A percentile compares a stretch with the other conserved stretches of the same genome.
phyloP scores from a whole-genome alignment of 192 early-diverging fungal species.

The Backusella mclennaniae region DNA sequence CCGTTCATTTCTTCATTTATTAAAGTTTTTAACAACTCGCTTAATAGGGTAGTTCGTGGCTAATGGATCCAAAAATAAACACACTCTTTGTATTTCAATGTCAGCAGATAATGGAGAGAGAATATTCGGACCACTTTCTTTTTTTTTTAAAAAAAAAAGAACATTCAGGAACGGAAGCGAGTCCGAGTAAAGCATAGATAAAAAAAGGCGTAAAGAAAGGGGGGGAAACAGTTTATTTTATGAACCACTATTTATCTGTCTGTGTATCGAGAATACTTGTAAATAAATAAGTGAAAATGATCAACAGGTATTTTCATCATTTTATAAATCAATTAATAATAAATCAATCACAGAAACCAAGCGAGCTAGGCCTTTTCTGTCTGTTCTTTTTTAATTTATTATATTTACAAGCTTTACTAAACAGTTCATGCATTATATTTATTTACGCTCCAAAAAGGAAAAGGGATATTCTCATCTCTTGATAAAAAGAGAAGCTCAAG shows the following conservation, averaged over 20 bases:
- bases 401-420: background rate
- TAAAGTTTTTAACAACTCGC: background rate
- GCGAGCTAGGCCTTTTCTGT: background rate
- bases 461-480: background rate
- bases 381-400: background rate
- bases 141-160: background rate
- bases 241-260: too few relatives aligned
- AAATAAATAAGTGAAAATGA: background rate
- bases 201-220: background rate
- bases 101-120: background rate
- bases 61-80: slow-evolving; percentile 5
- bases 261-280: too few relatives aligned
- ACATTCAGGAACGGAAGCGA: background rate
- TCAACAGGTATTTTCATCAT: background rate
- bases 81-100: background rate
- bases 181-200: background rate
- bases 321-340: background rate
- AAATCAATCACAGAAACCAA: background rate
- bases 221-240: too few relatives aligned
- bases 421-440: background rate
- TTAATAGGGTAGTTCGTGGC: slow-evolving; percentile 2
- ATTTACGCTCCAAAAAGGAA: background rate
- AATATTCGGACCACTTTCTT: background rate
- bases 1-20: background rate
- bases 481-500: background rate